Percentiles rank a stretch among this genome's conserved stretches.
These are phyloP conservation scores for Berkeleyomyces rouxiae DNA, from an alignment of 2,329 filamentous ascomycete genomes.

Conservation along the genomic window DNA sequence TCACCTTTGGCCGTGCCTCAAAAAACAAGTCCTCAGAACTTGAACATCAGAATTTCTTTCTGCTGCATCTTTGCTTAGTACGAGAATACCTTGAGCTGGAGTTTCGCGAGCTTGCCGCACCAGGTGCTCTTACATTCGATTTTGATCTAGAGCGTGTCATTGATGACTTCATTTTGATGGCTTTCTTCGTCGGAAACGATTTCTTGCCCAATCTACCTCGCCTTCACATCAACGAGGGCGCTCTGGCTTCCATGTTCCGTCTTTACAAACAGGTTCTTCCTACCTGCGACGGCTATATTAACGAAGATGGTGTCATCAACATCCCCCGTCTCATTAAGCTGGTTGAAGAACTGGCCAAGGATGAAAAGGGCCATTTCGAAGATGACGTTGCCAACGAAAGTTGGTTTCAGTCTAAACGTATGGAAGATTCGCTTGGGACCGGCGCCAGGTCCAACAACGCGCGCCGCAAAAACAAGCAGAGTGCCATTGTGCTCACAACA, in stretches of 20 bases:
- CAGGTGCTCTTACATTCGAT: slow-evolving; percentile 53
- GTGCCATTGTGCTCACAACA: slow-evolving; percentile 58
- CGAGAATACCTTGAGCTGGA: slow-evolving; percentile 93
- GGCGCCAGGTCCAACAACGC: slow-evolving; percentile 25
- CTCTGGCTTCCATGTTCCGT: slow-evolving; percentile 90
- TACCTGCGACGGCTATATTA: slow-evolving; percentile 83
- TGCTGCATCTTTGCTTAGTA: slow-evolving; percentile 94
- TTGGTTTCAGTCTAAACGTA: slow-evolving; percentile 50
- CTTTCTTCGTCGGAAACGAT: slow-evolving; percentile 98
- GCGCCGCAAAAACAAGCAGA: slow-evolving; percentile 30
- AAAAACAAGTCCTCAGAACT: slow-evolving; percentile 87
- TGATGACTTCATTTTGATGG: slow-evolving; percentile 98
- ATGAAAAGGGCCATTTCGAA: slow-evolving; percentile 88
- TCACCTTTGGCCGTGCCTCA: slow-evolving; percentile 81
- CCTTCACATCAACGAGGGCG: slow-evolving; percentile 95
- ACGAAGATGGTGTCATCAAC: slow-evolving; percentile 86
- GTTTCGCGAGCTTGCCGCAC: slow-evolving; percentile 76
- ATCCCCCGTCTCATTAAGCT: slow-evolving; percentile 61
- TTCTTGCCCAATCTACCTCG: slow-evolving; percentile 94
- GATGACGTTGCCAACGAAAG: slow-evolving; percentile 71
- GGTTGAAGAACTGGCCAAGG: slow-evolving; percentile 68
- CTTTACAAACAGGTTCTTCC: slow-evolving; percentile 87
- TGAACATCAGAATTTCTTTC: slow-evolving; percentile 96
- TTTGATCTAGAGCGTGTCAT: slow-evolving; percentile 95
- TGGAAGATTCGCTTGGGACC: slow-evolving; percentile 45